A percentile compares a stretch with the other conserved stretches of the same genome.
phyloP scores from a whole-genome alignment of 768 basidiomycete species.

The Russula griseocarnosa region DNA sequence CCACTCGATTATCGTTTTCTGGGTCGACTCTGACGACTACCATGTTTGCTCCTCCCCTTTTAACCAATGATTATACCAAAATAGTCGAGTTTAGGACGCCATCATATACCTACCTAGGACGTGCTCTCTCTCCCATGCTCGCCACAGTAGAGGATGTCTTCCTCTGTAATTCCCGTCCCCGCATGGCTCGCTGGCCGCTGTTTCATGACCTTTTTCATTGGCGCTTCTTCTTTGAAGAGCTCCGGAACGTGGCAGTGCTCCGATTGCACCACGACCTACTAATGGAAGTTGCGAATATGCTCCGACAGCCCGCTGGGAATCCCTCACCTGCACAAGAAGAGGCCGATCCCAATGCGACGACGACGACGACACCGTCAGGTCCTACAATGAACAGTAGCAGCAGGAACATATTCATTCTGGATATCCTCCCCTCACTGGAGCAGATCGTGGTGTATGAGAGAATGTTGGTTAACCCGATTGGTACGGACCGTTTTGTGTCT shows the following conservation, averaged over 20 bases:
- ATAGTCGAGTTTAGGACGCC: neutral
- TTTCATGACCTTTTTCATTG: neutral
- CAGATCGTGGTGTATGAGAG: neutral
- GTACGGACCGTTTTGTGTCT: neutral
- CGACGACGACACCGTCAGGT: neutral
- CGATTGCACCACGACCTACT: neutral
- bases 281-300: neutral
- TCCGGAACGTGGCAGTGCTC: neutral
- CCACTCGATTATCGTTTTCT: neutral
- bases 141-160: neutral
- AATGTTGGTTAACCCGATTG: rapidly evolving
- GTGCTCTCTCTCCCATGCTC: neutral
- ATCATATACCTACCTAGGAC: neutral
- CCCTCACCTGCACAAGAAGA: neutral
- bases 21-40: neutral
- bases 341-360: neutral
- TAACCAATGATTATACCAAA: neutral
- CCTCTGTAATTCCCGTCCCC: neutral
- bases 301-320: neutral
- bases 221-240: neutral
- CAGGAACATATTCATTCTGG: neutral
- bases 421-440: neutral
- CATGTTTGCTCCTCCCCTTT: neutral
- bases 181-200: no score
- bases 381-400: no score